These are phyloP conservation scores for Boeremia lycopersici DNA, from an alignment of 2,329 filamentous ascomycete genomes.

Conservation along the genomic window DNA sequence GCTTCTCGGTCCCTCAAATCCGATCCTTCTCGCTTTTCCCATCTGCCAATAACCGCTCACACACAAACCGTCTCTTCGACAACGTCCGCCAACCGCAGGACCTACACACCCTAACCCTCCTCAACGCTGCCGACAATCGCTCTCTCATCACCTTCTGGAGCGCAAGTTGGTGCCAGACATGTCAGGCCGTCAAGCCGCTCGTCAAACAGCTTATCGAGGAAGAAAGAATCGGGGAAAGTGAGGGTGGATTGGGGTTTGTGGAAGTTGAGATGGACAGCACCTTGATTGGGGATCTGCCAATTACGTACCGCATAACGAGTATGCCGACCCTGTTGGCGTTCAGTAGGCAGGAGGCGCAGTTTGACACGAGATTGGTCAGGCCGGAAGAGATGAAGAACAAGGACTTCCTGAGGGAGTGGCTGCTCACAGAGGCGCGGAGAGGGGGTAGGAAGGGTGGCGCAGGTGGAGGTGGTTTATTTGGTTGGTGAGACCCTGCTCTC, in stretches of 20 bases:
- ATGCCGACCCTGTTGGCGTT: conserved; percentile 59
- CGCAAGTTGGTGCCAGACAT: conserved; percentile 55
- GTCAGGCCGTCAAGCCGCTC: conserved; percentile 51
- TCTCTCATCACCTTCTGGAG: conserved; percentile 59
- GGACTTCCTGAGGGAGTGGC: conserved; percentile 54
- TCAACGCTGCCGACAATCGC: conserved; percentile 52
- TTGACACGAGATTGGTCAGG: conserved; percentile 52
- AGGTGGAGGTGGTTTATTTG: conserved; percentile 52
- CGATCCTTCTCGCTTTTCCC: conserved; percentile 28
- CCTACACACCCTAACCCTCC: conserved; percentile 54
- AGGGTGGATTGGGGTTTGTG: conserved; percentile 55
- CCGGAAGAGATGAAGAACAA: conserved; percentile 55
- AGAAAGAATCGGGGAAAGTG: conserved; percentile 51
- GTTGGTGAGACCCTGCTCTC: conserved; percentile 25
- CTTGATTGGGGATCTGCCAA: conserved; percentile 49
- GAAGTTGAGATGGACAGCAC: conserved; percentile 57
- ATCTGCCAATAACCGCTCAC: conserved; percentile 14
- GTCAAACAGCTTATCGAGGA: conserved; percentile 51
- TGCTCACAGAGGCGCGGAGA: conserved; percentile 54
- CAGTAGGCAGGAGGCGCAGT: conserved; percentile 56
- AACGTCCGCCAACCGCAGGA: conserved; percentile 56
- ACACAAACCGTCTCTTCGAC: conserved; percentile 43
- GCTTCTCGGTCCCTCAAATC: background rate
- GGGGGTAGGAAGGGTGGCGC: conserved; percentile 52
- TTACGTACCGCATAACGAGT: conserved; percentile 53